Evolutionary conservation across 208 protist species (phyloP), one percentile per base, ranked within the genome.

Genomic region (Acanthamoeba sp.): DNA sequence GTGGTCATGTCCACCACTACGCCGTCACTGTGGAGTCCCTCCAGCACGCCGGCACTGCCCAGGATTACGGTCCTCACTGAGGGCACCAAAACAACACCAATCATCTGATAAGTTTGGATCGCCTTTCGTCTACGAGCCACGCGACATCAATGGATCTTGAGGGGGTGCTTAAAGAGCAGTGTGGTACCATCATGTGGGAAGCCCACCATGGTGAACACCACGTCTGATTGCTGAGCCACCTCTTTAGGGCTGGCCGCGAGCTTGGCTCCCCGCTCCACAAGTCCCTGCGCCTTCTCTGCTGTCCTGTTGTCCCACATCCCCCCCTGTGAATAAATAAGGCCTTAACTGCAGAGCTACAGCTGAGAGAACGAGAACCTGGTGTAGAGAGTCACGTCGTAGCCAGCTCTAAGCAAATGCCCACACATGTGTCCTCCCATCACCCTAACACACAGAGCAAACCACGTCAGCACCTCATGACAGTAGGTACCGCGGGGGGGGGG

Each of bases 1-100:
- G 99, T 99, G 96, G 98, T 99, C 97, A 99, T 98, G 95, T 99
- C 99, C 14, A 99, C 97, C 32, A 99, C 96, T 38, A 99, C 96
- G 45, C 95, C 73, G 14, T 97, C 98, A 0, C 93, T 82, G 24
- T 82, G 87, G 80, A 99, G 94, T 36, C 97, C 98, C n/a, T 87
- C 93, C 24, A 98, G 96, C 16, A 99, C 96, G 40, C 98, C 98
- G 52, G 97, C 69, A 27, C 96, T 52, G 24, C 55, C 78, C 36
- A 88, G 82, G 1, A 76, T 91, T 6, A 91, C 82, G 38, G 32
- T 50, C 64, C 80, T 66, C 7, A 93, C 94, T 91, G 45, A 16
- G 29, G 7, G 36, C 20, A n/a, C 20, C 6, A 29, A 80, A 3
- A 84, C 34, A 92, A 71, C 22, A 73, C 4, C 34, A 16, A 36